phyloP scores from a whole-genome alignment of 2,329 filamentous ascomycete species.

The Cephalotrichum gorgonifer region DNA sequence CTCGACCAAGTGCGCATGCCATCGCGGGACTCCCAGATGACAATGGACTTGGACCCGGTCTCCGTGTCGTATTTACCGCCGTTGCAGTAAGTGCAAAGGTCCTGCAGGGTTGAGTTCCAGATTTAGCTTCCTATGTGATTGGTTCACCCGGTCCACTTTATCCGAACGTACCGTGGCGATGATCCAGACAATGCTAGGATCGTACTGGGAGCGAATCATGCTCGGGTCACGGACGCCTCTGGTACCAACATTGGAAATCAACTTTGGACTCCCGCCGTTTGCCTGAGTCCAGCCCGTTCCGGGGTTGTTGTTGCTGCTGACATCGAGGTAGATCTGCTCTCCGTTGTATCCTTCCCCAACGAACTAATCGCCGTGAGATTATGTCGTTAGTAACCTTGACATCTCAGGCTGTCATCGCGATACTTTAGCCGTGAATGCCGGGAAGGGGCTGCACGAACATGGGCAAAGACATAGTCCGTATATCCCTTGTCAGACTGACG shows the following conservation, averaged over 20 bases:
- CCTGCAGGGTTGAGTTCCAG: too few relatives aligned
- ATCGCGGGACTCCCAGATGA: slow-evolving; percentile 30
- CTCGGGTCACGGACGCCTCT: slow-evolving; percentile 29
- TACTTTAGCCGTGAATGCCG: too few relatives aligned
- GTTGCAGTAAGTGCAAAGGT: slow-evolving; percentile 16
- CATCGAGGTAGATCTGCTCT: slow-evolving; percentile 26
- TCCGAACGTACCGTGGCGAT: slow-evolving; percentile 23
- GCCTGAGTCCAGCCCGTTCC: slow-evolving; percentile 27
- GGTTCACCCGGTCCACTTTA: neutral
- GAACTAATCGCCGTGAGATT: too few relatives aligned
- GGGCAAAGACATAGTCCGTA: too few relatives aligned
- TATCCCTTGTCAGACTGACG: too few relatives aligned
- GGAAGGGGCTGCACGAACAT: too few relatives aligned
- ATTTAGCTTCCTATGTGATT: neutral
- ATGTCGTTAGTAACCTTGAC: too few relatives aligned
- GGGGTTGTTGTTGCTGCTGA: slow-evolving; percentile 29
- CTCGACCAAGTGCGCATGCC: slow-evolving; percentile 23
- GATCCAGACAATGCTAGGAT: slow-evolving; percentile 26
- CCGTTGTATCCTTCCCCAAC: slow-evolving; percentile 24
- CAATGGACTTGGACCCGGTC: slow-evolving; percentile 20
- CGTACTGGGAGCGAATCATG: slow-evolving; percentile 27
- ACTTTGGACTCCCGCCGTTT: slow-evolving; percentile 23
- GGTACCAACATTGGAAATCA: slow-evolving; percentile 26
- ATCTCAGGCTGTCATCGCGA: too few relatives aligned
- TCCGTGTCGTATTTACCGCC: slow-evolving; percentile 10